Evolutionary conservation across 2,329 filamentous ascomycete genomes (phyloP).

Genomic region (Didymella glomerata): DNA sequence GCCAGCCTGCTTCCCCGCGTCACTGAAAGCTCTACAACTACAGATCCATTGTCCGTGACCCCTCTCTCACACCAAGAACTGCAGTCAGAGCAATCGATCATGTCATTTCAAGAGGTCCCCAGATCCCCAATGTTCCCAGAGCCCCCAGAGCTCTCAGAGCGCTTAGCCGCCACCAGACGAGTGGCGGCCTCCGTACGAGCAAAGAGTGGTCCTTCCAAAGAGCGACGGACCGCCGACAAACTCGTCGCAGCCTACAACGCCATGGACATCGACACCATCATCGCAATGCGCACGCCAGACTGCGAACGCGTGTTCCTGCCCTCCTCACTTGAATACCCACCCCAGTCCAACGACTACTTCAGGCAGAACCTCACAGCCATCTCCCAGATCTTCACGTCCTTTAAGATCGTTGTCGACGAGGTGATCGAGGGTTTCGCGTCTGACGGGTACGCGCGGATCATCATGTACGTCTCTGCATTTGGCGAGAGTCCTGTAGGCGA

Average conservation of each 20-base stretch:
- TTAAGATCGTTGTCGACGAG: constrained; percentile 42
- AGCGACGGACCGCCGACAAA: constrained; percentile 41
- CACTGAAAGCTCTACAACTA: not conserved
- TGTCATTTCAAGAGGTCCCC: constrained; percentile 1
- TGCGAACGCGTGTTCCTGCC: constrained; percentile 44
- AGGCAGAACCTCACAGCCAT: constrained; percentile 34
- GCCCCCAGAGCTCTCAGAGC: no score
- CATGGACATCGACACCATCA: constrained; percentile 41
- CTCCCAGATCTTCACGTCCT: constrained; percentile 42
- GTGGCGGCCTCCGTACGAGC: no score
- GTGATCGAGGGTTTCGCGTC: constrained; percentile 40
- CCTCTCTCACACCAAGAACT: no score
- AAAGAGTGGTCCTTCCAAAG: constrained; percentile 19
- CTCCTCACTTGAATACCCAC: constrained; percentile 30
- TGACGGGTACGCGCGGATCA: constrained; percentile 30
- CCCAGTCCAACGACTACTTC: constrained; percentile 37
- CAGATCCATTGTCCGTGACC: not conserved
- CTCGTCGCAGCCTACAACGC: constrained; percentile 45
- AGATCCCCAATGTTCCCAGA: no score
- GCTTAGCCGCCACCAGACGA: no score
- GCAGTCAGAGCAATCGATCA: not conserved
- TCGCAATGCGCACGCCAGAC: constrained; percentile 37
- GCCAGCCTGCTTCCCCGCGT: not conserved
- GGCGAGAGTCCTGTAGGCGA: constrained; percentile 42
- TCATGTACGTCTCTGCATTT: constrained; percentile 44